Conservation (phyloP, 2,329 filamentous ascomycete genomes). For the Fusarium penzigii region DNA sequence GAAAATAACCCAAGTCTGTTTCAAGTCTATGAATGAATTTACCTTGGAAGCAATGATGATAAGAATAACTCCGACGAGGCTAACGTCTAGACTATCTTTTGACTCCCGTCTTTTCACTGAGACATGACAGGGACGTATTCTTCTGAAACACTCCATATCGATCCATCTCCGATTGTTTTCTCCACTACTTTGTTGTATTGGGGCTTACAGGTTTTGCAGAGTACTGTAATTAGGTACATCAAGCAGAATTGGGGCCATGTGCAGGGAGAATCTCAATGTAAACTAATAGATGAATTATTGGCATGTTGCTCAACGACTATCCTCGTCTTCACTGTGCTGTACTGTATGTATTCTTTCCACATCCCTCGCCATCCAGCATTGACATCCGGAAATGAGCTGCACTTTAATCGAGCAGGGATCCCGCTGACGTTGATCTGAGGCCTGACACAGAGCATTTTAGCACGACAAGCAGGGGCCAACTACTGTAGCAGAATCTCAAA, state of each 20-base stretch:
- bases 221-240: too few species aligned
- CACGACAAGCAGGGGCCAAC: background rate
- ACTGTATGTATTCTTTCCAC: constrained; percentile 2
- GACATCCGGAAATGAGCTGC: constrained; percentile 30
- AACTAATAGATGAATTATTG: too few species aligned
- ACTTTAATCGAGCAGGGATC: constrained; percentile 25
- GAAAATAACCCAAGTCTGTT: background rate
- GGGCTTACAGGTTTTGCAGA: too few species aligned
- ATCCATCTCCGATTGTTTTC: constrained; percentile 13
- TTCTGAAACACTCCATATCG: constrained; percentile 28
- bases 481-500: too few species aligned
- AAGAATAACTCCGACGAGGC: background rate
- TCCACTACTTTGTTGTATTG: too few species aligned
- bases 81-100: background rate
- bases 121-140: background rate
- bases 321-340: background rate
- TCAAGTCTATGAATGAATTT: background rate
- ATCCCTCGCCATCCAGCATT: constrained; percentile 21
- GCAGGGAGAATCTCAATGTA: background rate
- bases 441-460: constrained; percentile 4
- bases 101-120: too few species aligned
- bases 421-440: constrained; percentile 31
- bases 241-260: background rate
- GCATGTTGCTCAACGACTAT: too few species aligned
- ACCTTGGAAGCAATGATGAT: background rate